Conservation (phyloP, 768 basidiomycete genomes). For the Harrya chromipes region DNA sequence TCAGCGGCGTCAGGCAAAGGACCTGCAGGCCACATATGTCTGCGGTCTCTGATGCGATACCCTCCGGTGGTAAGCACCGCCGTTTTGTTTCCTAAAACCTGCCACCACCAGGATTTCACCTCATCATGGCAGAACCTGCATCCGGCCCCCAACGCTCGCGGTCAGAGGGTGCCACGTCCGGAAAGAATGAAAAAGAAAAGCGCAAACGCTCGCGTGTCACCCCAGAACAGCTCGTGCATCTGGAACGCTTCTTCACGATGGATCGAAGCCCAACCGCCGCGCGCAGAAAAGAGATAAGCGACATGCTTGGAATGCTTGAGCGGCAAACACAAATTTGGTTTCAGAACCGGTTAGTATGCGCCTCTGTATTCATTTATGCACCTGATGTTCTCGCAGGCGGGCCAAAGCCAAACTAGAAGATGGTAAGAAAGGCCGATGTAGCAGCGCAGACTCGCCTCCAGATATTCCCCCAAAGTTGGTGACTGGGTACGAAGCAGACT, state of each 20-base stretch:
- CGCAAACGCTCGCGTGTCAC: conserved; percentile 77
- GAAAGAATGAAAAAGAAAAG: conserved; percentile 48
- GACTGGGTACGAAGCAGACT: conserved; percentile 53
- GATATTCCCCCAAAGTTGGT: conserved; percentile 51
- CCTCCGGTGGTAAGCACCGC: conserved; percentile 16
- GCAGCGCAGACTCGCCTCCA: conserved; percentile 38
- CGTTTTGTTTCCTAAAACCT: conserved; percentile 28
- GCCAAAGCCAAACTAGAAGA: conserved; percentile 79
- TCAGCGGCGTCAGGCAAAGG: conserved; percentile 26
- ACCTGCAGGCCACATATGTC: conserved; percentile 26
- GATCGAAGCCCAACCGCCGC: conserved; percentile 73
- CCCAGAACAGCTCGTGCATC: conserved; percentile 71
- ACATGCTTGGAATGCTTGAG: conserved; percentile 76
- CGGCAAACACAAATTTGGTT: conserved; percentile 91
- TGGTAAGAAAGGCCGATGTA: conserved; percentile 45
- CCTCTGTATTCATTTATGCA: not conserved
- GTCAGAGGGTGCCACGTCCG: conserved; percentile 24
- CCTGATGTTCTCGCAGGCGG: conserved; percentile 44
- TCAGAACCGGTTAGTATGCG: conserved; percentile 58
- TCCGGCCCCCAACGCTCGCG: conserved; percentile 37
- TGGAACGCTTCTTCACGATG: conserved; percentile 65
- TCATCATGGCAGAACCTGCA: conserved; percentile 28
- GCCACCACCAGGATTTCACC: conserved; percentile 27
- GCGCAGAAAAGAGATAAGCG: conserved; percentile 69
- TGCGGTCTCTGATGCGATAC: conserved; percentile 21